Base-by-base conservation (phyloP, 2,329 filamentous ascomycete genomes). In the Elsinoe fawcettii region DNA sequence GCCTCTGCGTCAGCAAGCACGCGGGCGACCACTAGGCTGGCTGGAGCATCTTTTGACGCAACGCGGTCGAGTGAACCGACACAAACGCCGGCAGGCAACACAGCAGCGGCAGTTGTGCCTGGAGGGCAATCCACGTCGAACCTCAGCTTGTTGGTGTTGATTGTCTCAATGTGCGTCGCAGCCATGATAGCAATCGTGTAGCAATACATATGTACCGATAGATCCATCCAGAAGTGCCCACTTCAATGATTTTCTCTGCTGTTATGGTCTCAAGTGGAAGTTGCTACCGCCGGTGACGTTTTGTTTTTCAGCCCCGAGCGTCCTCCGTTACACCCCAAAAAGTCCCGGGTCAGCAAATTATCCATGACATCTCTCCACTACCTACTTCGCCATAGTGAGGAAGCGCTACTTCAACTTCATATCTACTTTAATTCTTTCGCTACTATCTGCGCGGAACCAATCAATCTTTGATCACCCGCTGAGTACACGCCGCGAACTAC, bases 311-410 rank as follows among this genome's bases (percentile, higher is more conserved):
- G 16, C 4, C 51, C 16, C 1, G 51, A 5, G 2, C 51, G 55
- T 51, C 55, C 43, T n/a, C n/a, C n/a, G n/a, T n/a, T n/a, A n/a
- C n/a, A 57, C 34, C 46, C 39, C 46, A 53, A 58, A 49, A 53
- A 6, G 34, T 37, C 11, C 14, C 34, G 9, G 34, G 34, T 14
- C 34, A 37, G 34, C 34, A 37, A 37, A 37, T 37, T 12, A 14
- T 37, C 14, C 3, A n/a, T n/a, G 11, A 37, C 11, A 12, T n/a
- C 12, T 37, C 34, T 3, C 14, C 34, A n/a, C 34, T 12, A 37
- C 34, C 9, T 30, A 7, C 34, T 14, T n/a, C 34, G 34, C 34
- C 34, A 12, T 30, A n/a, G n/a, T 9, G 27, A 30, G 27, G 27
- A 9, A 30, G 27, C 27, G 27, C 27, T 30, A 30, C 5, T n/a